phyloP scores from a whole-genome alignment of 768 basidiomycete species.

The Lentinula sp. region DNA sequence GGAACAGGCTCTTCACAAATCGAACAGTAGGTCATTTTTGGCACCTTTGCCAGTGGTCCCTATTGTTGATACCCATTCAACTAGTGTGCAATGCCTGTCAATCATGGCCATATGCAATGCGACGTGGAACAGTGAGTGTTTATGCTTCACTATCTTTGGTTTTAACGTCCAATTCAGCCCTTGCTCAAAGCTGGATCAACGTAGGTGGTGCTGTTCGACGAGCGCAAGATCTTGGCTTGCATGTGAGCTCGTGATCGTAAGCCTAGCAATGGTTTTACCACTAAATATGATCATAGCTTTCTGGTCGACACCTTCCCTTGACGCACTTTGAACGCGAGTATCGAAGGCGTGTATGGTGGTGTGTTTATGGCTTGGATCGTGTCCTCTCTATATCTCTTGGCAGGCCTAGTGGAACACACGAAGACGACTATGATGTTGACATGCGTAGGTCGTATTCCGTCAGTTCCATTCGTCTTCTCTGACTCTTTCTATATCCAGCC shows the following conservation, averaged over 20 bases:
- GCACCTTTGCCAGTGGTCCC: not conserved
- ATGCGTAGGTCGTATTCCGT: slow-evolving; percentile 8
- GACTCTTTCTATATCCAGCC: slow-evolving; percentile 5
- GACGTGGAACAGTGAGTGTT: slow-evolving; percentile 13
- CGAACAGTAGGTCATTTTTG: slow-evolving; percentile 10
- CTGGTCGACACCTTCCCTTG: slow-evolving; percentile 7
- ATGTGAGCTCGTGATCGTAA: slow-evolving; percentile 5
- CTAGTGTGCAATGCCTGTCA: slow-evolving; percentile 13
- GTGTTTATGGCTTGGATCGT: slow-evolving; percentile 14
- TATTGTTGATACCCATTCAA: not conserved
- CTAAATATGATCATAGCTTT: slow-evolving; percentile 3
- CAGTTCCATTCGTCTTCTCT: not conserved
- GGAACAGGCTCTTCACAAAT: slow-evolving; percentile 11
- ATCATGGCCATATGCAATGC: slow-evolving; percentile 15
- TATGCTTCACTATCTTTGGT: not conserved
- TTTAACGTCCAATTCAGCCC: slow-evolving; percentile 4
- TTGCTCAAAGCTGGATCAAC: slow-evolving; percentile 15
- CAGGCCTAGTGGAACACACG: slow-evolving; percentile 13
- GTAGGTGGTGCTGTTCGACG: slow-evolving; percentile 13
- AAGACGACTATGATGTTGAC: slow-evolving; percentile 14
- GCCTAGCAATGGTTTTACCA: not conserved
- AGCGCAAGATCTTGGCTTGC: slow-evolving; percentile 14
- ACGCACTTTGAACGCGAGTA: slow-evolving; percentile 12
- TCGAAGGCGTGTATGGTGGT: slow-evolving; percentile 15
- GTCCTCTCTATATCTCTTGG: slow-evolving; percentile 14